Evolutionary conservation across 768 basidiomycete species (phyloP), one percentile per base, ranked within the genome.

Genomic region (Russula earlei): DNA sequence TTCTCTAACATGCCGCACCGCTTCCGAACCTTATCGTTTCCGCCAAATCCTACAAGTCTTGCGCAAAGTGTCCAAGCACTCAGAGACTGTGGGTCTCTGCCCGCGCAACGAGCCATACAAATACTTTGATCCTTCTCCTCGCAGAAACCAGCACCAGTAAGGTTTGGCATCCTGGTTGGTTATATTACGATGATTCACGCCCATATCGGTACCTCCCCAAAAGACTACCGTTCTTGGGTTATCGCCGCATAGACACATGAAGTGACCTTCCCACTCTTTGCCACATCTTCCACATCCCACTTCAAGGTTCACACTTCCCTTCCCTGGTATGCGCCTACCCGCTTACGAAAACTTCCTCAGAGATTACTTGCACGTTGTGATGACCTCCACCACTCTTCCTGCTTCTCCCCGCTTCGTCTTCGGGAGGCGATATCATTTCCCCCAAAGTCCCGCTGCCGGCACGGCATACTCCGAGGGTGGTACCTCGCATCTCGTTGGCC

Each of bases 1-100:
- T 36, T 49, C 22, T 48, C 45, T 52, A 36, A 15, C 45, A 38
- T 22, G 34, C 50, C 46, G 25, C 52, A 31, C 46, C 52, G 57
- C 52, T 58, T 58, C 57, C 57, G 57, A 58, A 33, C 52, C 51
- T 44, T 43, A 27, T 58, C 57, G 57, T 54, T 44, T 54, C 57
- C 57, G 52, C 40, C 20, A 10, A 29, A 15, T 45, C 34, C 40
- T n/a, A 29, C 19, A 25, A 11, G 24, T 37, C 49, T 24, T 46
- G 15, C 25, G 22, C 31, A 34, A 55, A 19, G 36, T 33, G 19
- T 31, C 14, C n/a, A n/a, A n/a, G n/a, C n/a, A n/a, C n/a, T n/a
- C n/a, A n/a, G n/a, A n/a, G n/a, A n/a, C n/a, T n/a, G n/a, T n/a
- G n/a, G n/a, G n/a, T n/a, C n/a, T 36, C 37, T 1, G 19, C 29